Evolutionary conservation across 768 basidiomycete genomes (phyloP), one percentile per base, ranked within the genome.

Genomic region (Austroboletus eburneus): DNA sequence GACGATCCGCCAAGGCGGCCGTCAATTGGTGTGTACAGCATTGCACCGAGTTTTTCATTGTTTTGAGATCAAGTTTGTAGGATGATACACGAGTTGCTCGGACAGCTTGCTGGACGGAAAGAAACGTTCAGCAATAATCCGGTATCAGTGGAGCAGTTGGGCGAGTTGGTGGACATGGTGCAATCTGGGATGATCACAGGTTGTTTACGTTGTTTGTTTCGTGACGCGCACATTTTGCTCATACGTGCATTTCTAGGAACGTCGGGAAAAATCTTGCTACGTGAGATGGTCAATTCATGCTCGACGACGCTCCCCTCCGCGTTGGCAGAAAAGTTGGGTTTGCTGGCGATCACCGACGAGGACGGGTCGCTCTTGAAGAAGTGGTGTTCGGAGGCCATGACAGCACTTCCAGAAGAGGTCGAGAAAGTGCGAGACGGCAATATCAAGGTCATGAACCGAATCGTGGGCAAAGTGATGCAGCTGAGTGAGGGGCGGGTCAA

Each of bases 1-100:
- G 69, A 10, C 69, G 86, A 42, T 76, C 86, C 48, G 80, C 88
- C 1, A 87, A 84, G 57, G 66, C 75, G 4, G 88, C 83, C 14
- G 76, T 85, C 16, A 97, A 97, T 61, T 98, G 93, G 95, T 92
- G 46, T 50, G 78, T 61, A 24, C 24, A 12, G 35, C 13, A 18
- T 14, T 23, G 9, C 16, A 7, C 5, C 12, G 37, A 12, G 20
- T 18, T 40, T 17, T 8, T 24, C n/a, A 10, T 20, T 18, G 25
- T 27, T 44, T 16, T 45, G 29, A 42, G 8, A 39, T 39, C n/a
- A 14, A 23, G 39, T 5, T 16, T 13, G 12, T 58, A 95, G 93
- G 92, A 79, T 97, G 68, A 81, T 82, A 3, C 89, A 98, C 49
- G 90, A 94, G 50, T 73, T 96, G 0, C 69, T 94, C 2, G 91